Evolutionary conservation across 139 green algal species (phyloP).

Genomic region (Nannochloris sp.): DNA sequence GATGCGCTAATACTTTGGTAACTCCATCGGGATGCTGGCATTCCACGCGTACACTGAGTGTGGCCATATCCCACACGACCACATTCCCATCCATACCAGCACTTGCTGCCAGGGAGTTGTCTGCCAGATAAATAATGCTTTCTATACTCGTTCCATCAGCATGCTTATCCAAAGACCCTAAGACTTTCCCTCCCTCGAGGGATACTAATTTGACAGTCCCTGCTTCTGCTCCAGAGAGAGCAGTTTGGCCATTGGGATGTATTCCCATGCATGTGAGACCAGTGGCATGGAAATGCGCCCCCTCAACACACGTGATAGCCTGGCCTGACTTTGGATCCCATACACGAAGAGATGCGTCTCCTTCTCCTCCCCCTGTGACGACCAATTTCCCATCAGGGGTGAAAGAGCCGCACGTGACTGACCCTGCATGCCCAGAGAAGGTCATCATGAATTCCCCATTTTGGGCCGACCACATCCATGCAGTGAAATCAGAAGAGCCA

Average conservation of each 20-base stretch:
- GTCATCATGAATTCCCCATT: constrained; percentile 81
- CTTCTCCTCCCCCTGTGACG: constrained; percentile 74
- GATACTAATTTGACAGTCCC: constrained; percentile 52
- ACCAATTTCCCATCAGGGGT: constrained; percentile 74
- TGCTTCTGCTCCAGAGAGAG: constrained; percentile 55
- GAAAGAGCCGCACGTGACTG: constrained; percentile 78
- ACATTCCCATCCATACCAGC: constrained; percentile 64
- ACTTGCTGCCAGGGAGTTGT: constrained; percentile 45
- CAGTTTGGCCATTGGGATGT: constrained; percentile 32
- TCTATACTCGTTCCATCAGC: constrained; percentile 57
- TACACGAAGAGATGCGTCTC: constrained; percentile 60
- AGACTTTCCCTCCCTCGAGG: constrained; percentile 25
- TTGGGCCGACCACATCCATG: constrained; percentile 93
- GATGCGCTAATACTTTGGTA: constrained; percentile 51
- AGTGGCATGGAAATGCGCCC: constrained; percentile 31
- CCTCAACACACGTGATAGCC: constrained; percentile 41
- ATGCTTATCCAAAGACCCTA: constrained; percentile 43
- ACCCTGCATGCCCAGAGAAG: constrained; percentile 73
- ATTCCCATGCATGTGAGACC: constrained; percentile 64
- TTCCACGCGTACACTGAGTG: constrained; percentile 19
- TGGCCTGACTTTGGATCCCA: constrained; percentile 79
- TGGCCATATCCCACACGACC: constrained; percentile 62
- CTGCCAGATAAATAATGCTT: constrained; percentile 44
- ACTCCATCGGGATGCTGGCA: constrained; percentile 59
- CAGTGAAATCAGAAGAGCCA: constrained; percentile 82